Base-by-base conservation (phyloP, 495 filamentous ascomycete genomes). In the Pyrenula aspistea region DNA sequence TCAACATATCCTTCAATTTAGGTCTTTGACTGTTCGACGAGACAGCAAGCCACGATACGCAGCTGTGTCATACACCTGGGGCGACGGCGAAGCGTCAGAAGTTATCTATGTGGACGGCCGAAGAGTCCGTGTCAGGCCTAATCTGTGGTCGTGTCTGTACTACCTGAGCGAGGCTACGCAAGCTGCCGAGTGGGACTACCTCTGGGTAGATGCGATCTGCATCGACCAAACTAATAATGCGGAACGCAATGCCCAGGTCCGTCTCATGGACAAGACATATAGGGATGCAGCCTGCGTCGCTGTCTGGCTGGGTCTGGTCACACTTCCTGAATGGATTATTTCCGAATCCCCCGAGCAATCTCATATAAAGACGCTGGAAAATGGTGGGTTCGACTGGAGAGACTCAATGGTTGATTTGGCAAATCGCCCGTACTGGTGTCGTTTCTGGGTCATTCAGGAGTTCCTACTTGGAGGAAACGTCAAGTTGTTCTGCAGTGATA, bases 201-300 rank as follows among this genome's bases (percentile, higher is more conserved):
- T 70, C 15, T 68, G 67, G 68, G 57, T 68, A n/a, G 67, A 70
- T 53, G 61, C 67, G 0, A 54, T 70, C 15, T 70, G 67, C 42
- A 65, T 70, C 49, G 57, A 68, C 55, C 67, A 70, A 49, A 42
- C 53, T 10, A 57, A 58, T 51, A 36, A 51, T 10, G 11, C 21
- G 2, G 68, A 70, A 52, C 59, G 63, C 8, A 60, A 59, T 36
- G 49, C 50, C 12, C 65, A 70, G 49, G 59, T 68, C 22, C 57
- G 20, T 0, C 12, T 23, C 4, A 59, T 59, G 57, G 31, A 60
- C 10, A 22, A 62, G 22, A 67, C 65, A n/a, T 66, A 66, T 54
- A 54, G 48, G 15, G 24, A 58, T 42, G 62, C 62, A 42, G 49
- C 25, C 23, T 57, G 53, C 24, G 63, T 66, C 10, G 54, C 57